A percentile compares a stretch with the other conserved stretches of the same genome.
phyloP scores from a whole-genome alignment of 2,329 filamentous ascomycete genomes.

The Cercospora nicotianae region DNA sequence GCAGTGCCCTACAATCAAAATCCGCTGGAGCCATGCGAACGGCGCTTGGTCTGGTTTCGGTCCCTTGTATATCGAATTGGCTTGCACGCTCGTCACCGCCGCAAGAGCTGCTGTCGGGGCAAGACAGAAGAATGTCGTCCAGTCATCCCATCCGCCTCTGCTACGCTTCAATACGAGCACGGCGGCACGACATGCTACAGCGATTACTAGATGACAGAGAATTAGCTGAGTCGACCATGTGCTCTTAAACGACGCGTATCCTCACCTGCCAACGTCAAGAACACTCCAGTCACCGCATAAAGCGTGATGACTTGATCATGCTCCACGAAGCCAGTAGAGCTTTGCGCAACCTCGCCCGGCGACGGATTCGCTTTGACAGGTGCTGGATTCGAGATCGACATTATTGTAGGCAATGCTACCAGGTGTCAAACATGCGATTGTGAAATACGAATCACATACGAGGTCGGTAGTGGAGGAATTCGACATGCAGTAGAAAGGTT shows the following conservation, averaged over 20 bases:
- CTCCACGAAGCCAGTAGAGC: not conserved
- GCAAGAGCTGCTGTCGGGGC: not conserved
- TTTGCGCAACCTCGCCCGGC: not conserved
- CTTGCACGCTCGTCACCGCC: not conserved
- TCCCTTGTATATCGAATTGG: not conserved
- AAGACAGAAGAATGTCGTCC: slow-evolving; percentile 3
- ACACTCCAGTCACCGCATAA: not conserved
- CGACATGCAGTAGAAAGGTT: not conserved
- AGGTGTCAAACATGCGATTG: not conserved
- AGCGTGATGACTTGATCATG: not conserved
- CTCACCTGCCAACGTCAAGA: slow-evolving; percentile 6
- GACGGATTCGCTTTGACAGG: not conserved
- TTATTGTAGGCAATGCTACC: not conserved
- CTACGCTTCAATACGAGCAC: not conserved
- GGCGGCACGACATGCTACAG: slow-evolving; percentile 1
- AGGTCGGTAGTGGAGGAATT: not conserved
- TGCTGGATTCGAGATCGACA: not conserved
- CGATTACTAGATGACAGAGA: not conserved
- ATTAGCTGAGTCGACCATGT: not conserved
- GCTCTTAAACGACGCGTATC: not conserved
- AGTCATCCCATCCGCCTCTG: slow-evolving; percentile 3
- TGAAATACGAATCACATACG: not conserved
- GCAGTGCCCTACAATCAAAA: not conserved
- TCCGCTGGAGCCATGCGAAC: not conserved
- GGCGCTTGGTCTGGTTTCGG: not conserved